A percentile compares a stretch with the other conserved stretches of the same genome.
Conservation (phyloP, 352 stramenopile genomes). For the Globisporangium uncinulatum region DNA sequence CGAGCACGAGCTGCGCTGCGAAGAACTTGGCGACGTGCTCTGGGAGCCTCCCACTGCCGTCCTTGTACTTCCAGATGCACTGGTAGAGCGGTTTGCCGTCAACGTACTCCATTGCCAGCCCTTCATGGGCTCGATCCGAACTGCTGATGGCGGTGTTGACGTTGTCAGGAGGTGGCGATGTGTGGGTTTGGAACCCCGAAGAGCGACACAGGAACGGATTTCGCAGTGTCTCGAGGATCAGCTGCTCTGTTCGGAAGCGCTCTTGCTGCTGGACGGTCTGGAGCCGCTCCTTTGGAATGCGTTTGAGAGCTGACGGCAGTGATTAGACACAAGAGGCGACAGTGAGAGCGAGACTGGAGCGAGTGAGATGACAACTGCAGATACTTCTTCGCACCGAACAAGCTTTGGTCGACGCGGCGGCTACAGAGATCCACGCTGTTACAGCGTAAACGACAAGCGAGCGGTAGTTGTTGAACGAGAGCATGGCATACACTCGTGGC, state of each 20-base stretch:
- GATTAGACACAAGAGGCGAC: background rate
- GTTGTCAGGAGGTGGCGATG: conserved; percentile 6
- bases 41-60: conserved; percentile 26
- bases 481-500: too few species aligned
- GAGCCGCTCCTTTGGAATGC: conserved; percentile 35
- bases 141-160: too few species aligned
- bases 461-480: background rate
- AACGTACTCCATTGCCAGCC: conserved; percentile 55
- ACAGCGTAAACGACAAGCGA: background rate
- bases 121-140: conserved; percentile 9
- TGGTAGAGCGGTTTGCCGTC: conserved; percentile 60
- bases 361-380: too few species aligned
- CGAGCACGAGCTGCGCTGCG: conserved; percentile 63
- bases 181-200: background rate
- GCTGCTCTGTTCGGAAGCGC: conserved; percentile 38
- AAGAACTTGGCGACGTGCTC: conserved; percentile 55
- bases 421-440: conserved; percentile 52
- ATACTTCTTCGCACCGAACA: conserved; percentile 23
- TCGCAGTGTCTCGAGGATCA: conserved; percentile 26
- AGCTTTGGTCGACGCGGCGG: conserved; percentile 14
- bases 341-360: background rate
- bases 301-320: conserved; percentile 41
- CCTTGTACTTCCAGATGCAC: conserved; percentile 57
- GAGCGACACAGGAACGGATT: conserved; percentile 47
- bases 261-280: conserved; percentile 30